These are phyloP conservation scores for Psilocybe sp. DNA, from an alignment of 768 basidiomycete species.

Conservation along the genomic window DNA sequence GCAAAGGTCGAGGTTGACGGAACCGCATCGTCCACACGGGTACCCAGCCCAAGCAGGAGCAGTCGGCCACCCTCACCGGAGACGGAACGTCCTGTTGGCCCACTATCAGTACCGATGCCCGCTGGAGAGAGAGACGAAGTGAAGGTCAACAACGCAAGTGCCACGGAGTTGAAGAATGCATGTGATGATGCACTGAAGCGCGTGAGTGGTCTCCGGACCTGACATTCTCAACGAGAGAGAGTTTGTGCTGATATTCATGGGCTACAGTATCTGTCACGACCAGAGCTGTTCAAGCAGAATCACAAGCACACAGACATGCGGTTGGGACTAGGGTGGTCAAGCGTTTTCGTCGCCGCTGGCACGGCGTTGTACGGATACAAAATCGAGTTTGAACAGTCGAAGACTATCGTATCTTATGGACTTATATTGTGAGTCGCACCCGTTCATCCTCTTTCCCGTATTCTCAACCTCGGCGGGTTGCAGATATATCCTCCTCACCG, in stretches of 20 bases:
- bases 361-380: conserved; percentile 86
- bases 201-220: conserved; percentile 38
- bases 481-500: conserved; percentile 76
- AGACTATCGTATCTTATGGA: conserved; percentile 75
- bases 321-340: conserved; percentile 82
- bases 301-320: conserved; percentile 88
- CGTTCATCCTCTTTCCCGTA: conserved; percentile 3
- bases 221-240: no score
- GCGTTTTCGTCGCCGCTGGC: conserved; percentile 76
- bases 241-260: not conserved
- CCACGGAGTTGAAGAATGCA: conserved; percentile 63
- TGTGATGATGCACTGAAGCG: conserved; percentile 90
- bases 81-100: conserved; percentile 50
- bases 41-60: conserved; percentile 13
- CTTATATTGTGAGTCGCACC: conserved; percentile 62
- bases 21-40: conserved; percentile 6
- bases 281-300: conserved; percentile 82
- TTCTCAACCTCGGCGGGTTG: not conserved
- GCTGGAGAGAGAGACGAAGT: conserved; percentile 48
- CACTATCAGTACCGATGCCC: conserved; percentile 45
- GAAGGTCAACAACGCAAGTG: conserved; percentile 59
- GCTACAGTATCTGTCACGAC: conserved; percentile 76
- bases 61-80: conserved; percentile 20
- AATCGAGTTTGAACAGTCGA: conserved; percentile 86
- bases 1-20: conserved; percentile 5